phyloP scores from a whole-genome alignment of 331 rosid species.

The Cydonia oblonga region DNA sequence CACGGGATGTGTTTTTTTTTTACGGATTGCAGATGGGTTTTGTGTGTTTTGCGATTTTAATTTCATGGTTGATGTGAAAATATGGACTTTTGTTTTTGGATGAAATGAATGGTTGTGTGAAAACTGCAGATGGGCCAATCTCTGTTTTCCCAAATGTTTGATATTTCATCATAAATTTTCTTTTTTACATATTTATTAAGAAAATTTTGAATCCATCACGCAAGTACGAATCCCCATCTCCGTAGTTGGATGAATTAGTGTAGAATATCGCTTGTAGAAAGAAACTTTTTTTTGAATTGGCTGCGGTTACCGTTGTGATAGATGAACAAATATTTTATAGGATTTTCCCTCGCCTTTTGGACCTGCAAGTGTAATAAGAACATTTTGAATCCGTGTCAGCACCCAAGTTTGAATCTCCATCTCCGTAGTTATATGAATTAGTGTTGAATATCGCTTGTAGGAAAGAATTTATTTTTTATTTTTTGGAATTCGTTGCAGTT shows the following conservation, averaged over 20 bases:
- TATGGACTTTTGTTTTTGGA: background rate
- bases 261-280: background rate
- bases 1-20: background rate
- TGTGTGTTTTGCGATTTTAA: background rate
- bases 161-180: background rate
- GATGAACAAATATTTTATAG: background rate
- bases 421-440: no score
- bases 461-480: no score
- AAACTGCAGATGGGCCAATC: background rate
- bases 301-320: background rate
- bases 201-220: background rate
- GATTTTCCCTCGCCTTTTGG: background rate
- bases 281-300: no score
- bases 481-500: background rate
- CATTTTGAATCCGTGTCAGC: no score
- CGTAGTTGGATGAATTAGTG: background rate
- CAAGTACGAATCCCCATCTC: background rate
- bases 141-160: background rate
- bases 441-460: no score
- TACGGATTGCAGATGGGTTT: background rate
- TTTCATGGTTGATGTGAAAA: background rate
- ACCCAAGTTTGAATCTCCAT: no score
- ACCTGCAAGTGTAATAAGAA: background rate
- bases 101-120: background rate
- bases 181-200: background rate